Percentiles rank a stretch among this genome's conserved stretches.
Conservation (phyloP, 2,329 filamentous ascomycete genomes). For the Lachnellula arida region DNA sequence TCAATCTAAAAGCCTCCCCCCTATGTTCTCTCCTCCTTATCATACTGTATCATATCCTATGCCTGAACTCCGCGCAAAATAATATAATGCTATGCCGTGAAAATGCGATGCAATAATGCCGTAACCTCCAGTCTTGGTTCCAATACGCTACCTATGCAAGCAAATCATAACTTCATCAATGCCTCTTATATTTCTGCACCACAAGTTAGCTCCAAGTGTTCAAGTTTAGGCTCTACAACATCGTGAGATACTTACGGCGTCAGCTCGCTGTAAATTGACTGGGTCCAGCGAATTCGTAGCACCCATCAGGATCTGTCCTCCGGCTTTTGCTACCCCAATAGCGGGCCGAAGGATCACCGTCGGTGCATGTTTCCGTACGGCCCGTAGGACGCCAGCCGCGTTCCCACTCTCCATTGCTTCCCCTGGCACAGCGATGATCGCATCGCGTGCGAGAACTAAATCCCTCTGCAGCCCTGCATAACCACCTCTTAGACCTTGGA, state of each 20-base stretch:
- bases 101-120: not conserved
- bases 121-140: not conserved
- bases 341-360: conserved; percentile 88
- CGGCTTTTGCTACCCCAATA: conserved; percentile 82
- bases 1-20: not conserved
- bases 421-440: conserved; percentile 88
- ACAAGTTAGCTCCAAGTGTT: not conserved
- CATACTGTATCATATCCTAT: not conserved
- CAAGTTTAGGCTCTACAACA: not conserved
- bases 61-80: conserved; percentile 2
- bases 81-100: not conserved
- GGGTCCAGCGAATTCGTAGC: conserved; percentile 90
- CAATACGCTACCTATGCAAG: conserved; percentile 14
- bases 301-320: conserved; percentile 84
- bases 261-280: conserved; percentile 71
- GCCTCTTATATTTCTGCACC: conserved; percentile 34
- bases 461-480: conserved; percentile 81
- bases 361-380: conserved; percentile 76
- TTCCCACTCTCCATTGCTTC: conserved; percentile 84
- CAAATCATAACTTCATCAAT: conserved; percentile 25
- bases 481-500: conserved; percentile 79
- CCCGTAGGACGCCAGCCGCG: conserved; percentile 73
- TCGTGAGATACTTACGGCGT: conserved; percentile 72
- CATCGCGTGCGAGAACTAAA: conserved; percentile 79
- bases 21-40: not conserved